Evolutionary conservation across 352 stramenopile species (phyloP).

Genomic region (Pythium phragmitis): DNA sequence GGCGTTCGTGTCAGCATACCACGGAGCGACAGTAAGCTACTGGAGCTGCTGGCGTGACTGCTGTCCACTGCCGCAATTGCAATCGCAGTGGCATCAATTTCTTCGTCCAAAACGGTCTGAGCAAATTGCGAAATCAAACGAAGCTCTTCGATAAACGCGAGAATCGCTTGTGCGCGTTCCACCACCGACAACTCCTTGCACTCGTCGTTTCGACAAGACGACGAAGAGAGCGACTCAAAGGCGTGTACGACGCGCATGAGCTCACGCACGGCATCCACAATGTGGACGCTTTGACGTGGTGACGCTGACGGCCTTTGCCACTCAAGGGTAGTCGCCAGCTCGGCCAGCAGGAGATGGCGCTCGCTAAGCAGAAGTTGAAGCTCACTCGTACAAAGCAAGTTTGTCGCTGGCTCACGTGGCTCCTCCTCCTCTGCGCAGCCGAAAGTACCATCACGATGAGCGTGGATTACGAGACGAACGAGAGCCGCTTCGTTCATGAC

Average conservation of each 20-base stretch:
- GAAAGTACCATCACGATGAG: background rate
- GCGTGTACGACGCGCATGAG: constrained; percentile 20
- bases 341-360: constrained; percentile 7
- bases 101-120: constrained; percentile 56
- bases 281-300: constrained; percentile 5
- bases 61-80: constrained; percentile 3
- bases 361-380: constrained; percentile 11
- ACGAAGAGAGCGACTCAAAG: constrained; percentile 23
- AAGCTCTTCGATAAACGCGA: constrained; percentile 62
- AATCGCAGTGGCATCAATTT: constrained; percentile 24
- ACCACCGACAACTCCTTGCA: background rate
- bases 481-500: constrained; percentile 9
- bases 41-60: constrained; percentile 49
- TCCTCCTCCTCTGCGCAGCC: background rate
- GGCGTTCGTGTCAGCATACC: constrained; percentile 32
- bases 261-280: constrained; percentile 18
- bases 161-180: constrained; percentile 29
- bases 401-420: background rate
- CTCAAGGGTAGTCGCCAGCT: constrained; percentile 5
- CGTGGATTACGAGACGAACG: background rate
- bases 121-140: constrained; percentile 56
- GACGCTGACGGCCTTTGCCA: constrained; percentile 1
- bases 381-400: constrained; percentile 6
- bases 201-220: background rate
- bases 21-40: constrained; percentile 35